phyloP scores from a whole-genome alignment of 2,329 filamentous ascomycete species.

The Rhynchosporium agropyri region DNA sequence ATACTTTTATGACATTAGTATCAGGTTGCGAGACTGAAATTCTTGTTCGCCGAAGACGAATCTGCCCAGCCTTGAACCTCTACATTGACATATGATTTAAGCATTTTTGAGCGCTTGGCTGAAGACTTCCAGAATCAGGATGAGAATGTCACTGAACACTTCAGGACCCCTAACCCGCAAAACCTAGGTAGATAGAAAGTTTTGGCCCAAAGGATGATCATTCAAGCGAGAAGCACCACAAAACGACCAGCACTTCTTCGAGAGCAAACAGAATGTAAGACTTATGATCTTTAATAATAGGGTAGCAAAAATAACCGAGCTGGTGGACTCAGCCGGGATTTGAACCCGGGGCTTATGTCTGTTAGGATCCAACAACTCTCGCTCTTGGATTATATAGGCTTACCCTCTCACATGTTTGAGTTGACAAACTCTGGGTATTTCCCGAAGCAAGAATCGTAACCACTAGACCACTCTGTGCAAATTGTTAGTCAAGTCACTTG shows the following conservation, averaged over 20 bases:
- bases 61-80: no score
- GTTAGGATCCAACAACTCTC: not conserved
- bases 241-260: not conserved
- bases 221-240: no score
- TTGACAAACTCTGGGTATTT: slow-evolving; percentile 7
- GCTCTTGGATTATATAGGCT: not conserved
- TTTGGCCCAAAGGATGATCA: no score
- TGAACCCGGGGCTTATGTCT: not conserved
- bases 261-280: not conserved
- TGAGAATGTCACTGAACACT: no score
- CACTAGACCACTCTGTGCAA: slow-evolving; percentile 11
- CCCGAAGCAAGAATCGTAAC: slow-evolving; percentile 16
- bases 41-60: no score
- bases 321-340: slow-evolving; percentile 3
- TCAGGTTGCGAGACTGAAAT: no score
- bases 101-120: no score
- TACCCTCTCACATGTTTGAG: slow-evolving; percentile 17
- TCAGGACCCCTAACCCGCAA: no score
- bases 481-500: not conserved
- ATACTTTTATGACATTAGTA: no score
- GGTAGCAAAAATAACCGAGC: not conserved
- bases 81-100: no score
- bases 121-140: no score
- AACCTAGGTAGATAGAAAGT: no score
- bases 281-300: not conserved